phyloP scores from a whole-genome alignment of 148 eudicot genomes.

The Nepenthes mirabilis region DNA sequence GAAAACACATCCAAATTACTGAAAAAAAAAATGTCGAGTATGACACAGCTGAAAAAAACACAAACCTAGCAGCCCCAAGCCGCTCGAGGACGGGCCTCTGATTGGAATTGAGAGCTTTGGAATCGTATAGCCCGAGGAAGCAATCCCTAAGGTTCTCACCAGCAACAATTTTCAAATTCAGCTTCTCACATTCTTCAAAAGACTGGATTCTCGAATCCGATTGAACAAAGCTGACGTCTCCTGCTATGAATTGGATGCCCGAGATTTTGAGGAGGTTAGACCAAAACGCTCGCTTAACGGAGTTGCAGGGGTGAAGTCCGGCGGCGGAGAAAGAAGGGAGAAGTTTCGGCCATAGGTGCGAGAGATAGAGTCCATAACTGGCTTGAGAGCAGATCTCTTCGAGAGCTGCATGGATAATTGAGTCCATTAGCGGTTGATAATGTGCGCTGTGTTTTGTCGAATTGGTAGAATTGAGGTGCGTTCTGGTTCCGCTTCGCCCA shows the following conservation, averaged over 20 bases:
- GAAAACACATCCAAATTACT: not conserved
- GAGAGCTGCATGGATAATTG: constrained; percentile 46
- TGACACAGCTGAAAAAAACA: not conserved
- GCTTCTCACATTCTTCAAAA: constrained; percentile 42
- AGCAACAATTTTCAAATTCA: constrained; percentile 51
- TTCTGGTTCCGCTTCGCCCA: too few species aligned
- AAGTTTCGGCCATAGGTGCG: constrained; percentile 47
- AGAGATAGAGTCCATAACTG: constrained; percentile 37
- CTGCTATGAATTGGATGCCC: constrained; percentile 31
- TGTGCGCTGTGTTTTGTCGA: too few species aligned
- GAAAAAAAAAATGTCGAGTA: too few species aligned
- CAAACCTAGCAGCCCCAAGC: constrained; percentile 69
- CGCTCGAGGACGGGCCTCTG: constrained; percentile 59
- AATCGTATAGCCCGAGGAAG: constrained; percentile 64
- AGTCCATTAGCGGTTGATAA: constrained; percentile 35
- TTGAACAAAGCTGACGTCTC: constrained; percentile 12
- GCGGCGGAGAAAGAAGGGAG: constrained; percentile 26
- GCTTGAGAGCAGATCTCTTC: constrained; percentile 62
- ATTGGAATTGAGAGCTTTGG: constrained; percentile 28
- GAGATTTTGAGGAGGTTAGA: constrained; percentile 42
- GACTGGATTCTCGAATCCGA: constrained; percentile 13
- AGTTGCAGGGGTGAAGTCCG: constrained; percentile 34
- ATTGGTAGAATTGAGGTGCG: too few species aligned
- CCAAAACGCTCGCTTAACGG: constrained; percentile 52
- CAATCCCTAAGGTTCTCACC: constrained; percentile 39